Evolutionary conservation across 2,329 filamentous ascomycete species (phyloP).

Genomic region (Conoideocrella luteorostrata): DNA sequence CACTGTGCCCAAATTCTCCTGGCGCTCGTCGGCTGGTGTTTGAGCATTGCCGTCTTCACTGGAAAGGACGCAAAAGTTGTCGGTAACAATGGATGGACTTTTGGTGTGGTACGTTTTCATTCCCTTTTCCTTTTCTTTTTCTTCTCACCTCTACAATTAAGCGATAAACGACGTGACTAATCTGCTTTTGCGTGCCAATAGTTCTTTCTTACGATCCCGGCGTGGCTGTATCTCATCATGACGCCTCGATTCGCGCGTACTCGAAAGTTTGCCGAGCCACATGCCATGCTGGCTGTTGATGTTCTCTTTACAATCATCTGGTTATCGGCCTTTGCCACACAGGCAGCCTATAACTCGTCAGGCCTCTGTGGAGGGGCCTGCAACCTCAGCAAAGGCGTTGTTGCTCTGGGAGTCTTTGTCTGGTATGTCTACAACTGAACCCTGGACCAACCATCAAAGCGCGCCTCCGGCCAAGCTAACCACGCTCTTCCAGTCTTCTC

Average conservation of each 20-base stretch:
- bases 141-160: no score
- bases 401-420: constrained; percentile 56
- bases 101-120: constrained; percentile 48
- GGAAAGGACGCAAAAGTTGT: constrained; percentile 41
- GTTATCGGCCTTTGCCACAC: constrained; percentile 60
- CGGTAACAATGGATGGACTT: constrained; percentile 57
- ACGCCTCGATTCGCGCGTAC: constrained; percentile 58
- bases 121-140: background rate
- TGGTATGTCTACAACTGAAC: constrained; percentile 39
- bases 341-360: constrained; percentile 56
- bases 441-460: background rate
- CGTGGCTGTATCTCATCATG: constrained; percentile 60
- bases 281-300: constrained; percentile 55
- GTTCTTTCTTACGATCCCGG: constrained; percentile 60
- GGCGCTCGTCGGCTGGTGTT: constrained; percentile 49
- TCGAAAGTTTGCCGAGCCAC: constrained; percentile 53
- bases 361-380: constrained; percentile 51
- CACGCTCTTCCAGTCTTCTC: constrained; percentile 49
- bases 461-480: no score
- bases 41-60: constrained; percentile 55
- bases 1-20: constrained; percentile 50
- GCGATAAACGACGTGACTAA: background rate
- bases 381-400: constrained; percentile 55
- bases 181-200: constrained; percentile 25
- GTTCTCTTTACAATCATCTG: constrained; percentile 53